Percentiles rank a stretch among this genome's conserved stretches.
Evolutionary conservation across 257 asterid genomes (phyloP).

Genomic region (Solanum gandarillasii): DNA sequence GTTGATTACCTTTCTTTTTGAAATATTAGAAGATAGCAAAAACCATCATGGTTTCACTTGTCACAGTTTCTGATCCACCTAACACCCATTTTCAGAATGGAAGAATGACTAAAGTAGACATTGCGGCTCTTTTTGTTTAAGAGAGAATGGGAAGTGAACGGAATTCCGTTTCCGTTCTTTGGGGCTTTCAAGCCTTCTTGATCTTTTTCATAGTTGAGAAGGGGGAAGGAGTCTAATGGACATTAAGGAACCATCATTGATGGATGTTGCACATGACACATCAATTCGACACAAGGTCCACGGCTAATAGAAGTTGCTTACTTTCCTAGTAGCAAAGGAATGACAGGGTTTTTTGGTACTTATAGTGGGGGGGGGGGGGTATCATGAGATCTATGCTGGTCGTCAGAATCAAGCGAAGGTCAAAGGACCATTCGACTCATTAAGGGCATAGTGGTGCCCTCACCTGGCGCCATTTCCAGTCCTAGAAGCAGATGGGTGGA

Average conservation of each 20-base stretch:
- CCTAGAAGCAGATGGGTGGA: neutral
- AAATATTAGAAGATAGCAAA: neutral
- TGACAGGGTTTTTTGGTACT: neutral
- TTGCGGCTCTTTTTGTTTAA: neutral
- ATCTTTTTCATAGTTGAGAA: neutral
- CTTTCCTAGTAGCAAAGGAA: neutral
- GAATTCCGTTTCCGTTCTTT: neutral
- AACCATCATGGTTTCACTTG: neutral
- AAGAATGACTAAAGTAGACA: neutral
- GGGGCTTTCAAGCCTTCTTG: neutral
- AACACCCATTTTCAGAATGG: neutral
- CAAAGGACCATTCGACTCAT: neutral
- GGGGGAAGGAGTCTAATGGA: neutral
- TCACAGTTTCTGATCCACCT: neutral
- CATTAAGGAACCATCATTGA: neutral
- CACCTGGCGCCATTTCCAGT: neutral
- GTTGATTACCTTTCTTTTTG: neutral
- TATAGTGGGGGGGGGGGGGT: neutral
- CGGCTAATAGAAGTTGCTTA: neutral
- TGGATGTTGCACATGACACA: neutral
- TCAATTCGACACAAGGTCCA: neutral
- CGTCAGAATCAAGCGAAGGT: neutral
- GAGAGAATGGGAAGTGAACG: neutral
- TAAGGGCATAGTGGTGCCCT: neutral
- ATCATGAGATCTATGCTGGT: neutral